Conservation (phyloP, 2,329 filamentous ascomycete genomes). For the Grosmannia huntii region DNA sequence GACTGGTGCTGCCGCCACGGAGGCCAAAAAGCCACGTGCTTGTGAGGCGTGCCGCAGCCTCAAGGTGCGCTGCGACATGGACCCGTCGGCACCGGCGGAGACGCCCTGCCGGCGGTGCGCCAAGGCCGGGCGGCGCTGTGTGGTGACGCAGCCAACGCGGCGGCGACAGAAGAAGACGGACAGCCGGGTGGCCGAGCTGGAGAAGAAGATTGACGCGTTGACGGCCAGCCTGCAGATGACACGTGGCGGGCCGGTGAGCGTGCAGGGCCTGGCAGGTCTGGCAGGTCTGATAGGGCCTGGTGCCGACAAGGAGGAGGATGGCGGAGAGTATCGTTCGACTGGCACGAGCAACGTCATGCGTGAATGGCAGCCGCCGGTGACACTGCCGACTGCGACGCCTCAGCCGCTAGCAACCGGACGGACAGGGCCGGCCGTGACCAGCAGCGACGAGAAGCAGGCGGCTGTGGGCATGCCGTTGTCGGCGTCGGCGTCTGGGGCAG, state of each 20-base stretch:
- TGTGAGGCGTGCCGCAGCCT: constrained; percentile 65
- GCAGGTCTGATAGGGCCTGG: neutral
- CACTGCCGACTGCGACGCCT: neutral
- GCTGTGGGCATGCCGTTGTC: neutral
- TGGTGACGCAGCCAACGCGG: constrained; percentile 60
- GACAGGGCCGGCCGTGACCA: no score
- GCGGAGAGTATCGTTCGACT: neutral
- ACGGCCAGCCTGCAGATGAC: constrained; percentile 63
- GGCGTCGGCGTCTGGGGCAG: neutral
- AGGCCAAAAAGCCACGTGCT: constrained; percentile 55
- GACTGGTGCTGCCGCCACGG: constrained; percentile 14
- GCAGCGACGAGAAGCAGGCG: neutral
- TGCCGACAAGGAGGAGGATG: neutral
- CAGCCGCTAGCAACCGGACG: neutral
- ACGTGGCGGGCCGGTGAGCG: constrained; percentile 5
- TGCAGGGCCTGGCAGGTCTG: neutral
- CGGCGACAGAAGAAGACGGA: constrained; percentile 91
- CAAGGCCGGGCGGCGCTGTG: constrained; percentile 65
- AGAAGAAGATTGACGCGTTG: constrained; percentile 83
- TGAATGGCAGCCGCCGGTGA: no score
- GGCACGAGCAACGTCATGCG: neutral
- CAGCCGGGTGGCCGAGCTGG: constrained; percentile 75
- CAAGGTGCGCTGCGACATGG: constrained; percentile 77
- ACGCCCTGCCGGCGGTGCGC: constrained; percentile 62
- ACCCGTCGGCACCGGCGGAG: constrained; percentile 41